Evolutionary conservation across 495 filamentous ascomycete species (phyloP).

Genomic region (Durotheca rogersii): DNA sequence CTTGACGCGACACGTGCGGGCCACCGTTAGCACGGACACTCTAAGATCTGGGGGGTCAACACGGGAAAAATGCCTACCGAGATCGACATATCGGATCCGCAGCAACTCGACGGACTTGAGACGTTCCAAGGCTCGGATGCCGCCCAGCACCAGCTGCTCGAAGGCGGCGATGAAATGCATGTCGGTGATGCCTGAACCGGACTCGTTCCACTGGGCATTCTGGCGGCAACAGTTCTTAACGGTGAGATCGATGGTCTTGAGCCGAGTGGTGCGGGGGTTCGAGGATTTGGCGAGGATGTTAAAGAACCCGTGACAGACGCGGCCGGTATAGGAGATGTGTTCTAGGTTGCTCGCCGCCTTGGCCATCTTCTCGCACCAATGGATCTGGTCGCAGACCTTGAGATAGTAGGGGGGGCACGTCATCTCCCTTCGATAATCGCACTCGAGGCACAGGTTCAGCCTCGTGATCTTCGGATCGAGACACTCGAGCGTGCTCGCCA

Average conservation of each 20-base stretch:
- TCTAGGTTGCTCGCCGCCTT: slow-evolving; percentile 59
- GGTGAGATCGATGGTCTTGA: slow-evolving; percentile 65
- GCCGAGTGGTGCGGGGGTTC: slow-evolving; percentile 46
- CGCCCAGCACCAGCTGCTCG: slow-evolving; percentile 61
- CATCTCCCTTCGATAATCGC: slow-evolving; percentile 61
- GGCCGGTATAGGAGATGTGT: slow-evolving; percentile 65
- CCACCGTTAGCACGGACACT: slow-evolving; percentile 13
- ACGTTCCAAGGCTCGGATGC: slow-evolving; percentile 55
- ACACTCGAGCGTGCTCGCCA: slow-evolving; percentile 56
- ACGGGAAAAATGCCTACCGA: slow-evolving; percentile 51
- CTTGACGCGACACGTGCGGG: too few relatives aligned
- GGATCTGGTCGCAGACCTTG: slow-evolving; percentile 53
- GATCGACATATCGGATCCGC: slow-evolving; percentile 70
- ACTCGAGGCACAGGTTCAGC: slow-evolving; percentile 66
- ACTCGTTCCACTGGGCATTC: slow-evolving; percentile 53
- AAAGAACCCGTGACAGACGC: slow-evolving; percentile 63
- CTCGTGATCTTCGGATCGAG: slow-evolving; percentile 57
- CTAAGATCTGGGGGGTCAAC: slow-evolving; percentile 18
- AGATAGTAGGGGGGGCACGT: slow-evolving; percentile 54
- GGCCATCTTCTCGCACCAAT: slow-evolving; percentile 58
- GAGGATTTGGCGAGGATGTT: slow-evolving; percentile 44
- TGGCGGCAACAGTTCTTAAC: slow-evolving; percentile 70
- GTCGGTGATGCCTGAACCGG: slow-evolving; percentile 64
- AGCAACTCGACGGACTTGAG: slow-evolving; percentile 58
- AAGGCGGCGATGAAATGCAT: slow-evolving; percentile 67